These are phyloP conservation scores for Tricholoma flavovirens DNA, from an alignment of 768 basidiomycete species.

Conservation along the genomic window DNA sequence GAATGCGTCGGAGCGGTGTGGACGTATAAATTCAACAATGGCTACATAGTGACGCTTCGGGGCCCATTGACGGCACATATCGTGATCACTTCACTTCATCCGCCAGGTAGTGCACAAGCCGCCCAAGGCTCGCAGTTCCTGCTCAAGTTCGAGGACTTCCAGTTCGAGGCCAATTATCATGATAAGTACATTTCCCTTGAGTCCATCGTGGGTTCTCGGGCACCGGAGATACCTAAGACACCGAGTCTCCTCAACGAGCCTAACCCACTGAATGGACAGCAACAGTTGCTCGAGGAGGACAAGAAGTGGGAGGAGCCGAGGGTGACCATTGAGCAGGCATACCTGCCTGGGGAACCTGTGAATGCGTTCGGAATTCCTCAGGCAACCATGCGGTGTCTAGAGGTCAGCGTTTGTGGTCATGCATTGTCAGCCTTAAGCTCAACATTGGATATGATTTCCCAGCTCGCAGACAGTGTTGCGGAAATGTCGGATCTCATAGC, in stretches of 20 bases:
- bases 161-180: constrained; percentile 67
- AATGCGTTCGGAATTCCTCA: constrained; percentile 88
- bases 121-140: constrained; percentile 20
- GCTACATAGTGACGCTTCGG: constrained; percentile 70
- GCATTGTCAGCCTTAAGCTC: not conserved
- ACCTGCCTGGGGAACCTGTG: constrained; percentile 78
- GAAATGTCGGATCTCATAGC: constrained; percentile 76
- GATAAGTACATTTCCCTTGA: constrained; percentile 74
- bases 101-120: constrained; percentile 22
- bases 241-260: constrained; percentile 24
- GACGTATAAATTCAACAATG: constrained; percentile 78
- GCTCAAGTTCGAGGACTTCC: constrained; percentile 67
- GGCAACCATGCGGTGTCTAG: constrained; percentile 84
- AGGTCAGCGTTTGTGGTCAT: constrained; percentile 38
- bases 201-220: constrained; percentile 46
- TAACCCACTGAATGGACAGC: constrained; percentile 19
- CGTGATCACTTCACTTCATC: constrained; percentile 29
- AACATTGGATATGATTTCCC: constrained; percentile 6
- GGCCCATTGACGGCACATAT: constrained; percentile 72
- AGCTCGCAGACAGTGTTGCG: constrained; percentile 79
- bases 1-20: constrained; percentile 72
- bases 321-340: constrained; percentile 51
- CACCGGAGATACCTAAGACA: constrained; percentile 35
- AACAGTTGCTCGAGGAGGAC: constrained; percentile 40
- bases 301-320: constrained; percentile 65